Evolutionary conservation across 805 yeast species (phyloP), one percentile per base, ranked within the genome.

Genomic region (Barnettozyma populi): DNA sequence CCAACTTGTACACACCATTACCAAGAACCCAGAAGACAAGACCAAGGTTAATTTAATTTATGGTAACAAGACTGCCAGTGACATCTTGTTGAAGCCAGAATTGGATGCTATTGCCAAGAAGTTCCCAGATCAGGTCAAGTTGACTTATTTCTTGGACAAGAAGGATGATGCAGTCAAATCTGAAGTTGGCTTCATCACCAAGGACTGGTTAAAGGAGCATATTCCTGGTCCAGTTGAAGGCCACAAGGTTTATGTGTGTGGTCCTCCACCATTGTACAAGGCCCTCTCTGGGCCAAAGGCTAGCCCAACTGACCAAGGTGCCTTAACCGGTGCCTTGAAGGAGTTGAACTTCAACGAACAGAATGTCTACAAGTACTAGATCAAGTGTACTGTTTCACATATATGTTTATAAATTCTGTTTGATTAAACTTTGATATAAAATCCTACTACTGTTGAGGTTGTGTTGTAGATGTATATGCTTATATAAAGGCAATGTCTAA

Each of bases 281-380:
- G 90, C 96, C 49, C 62, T 90, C 57, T 87, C 96, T 24, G 99
- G 99, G 63, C 67, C 69, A 59, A 92, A 92, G 79, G 75, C 71
- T 41, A 82, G 94, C 44, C 95, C 96, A 58, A 60, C 82, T 47
- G 97, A 90, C 65, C 99, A 94, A 76, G 99, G 99, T 70, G 96
- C 87, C 70, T 78, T 94, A 49, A 73, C 83, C 25, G 99, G 99
- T 63, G 80, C 83, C 44, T 80, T 94, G 65, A 80, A 80, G 60
- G 97, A 92, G 41, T 78, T 94, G 56, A 97, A 97, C 46, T 90
- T 76, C 81, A 71, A 79, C 67, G 84, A 86, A 72, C 89, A 85
- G 49, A 82, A 86, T 61, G 98, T 94, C 46, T 92, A 79, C 74
- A 94, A 94, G 73, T 90, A 87, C 65, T 90, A 79, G 41, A 29